Percentiles rank a stretch among this genome's conserved stretches.
These are phyloP conservation scores for Mortierella sp. DNA, from an alignment of 371 early-diverging fungal genomes.

Conservation along the genomic window DNA sequence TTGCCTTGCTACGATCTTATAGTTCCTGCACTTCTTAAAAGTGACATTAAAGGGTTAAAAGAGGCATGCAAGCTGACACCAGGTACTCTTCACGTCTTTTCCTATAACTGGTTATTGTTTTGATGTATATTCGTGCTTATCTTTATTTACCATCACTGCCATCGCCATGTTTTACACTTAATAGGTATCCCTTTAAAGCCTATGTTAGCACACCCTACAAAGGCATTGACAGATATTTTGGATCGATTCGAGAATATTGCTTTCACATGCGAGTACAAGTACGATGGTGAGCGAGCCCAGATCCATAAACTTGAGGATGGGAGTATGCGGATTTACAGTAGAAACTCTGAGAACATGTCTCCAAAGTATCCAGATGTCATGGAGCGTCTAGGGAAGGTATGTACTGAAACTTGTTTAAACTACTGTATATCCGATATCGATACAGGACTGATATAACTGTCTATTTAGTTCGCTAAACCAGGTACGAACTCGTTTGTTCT, in stretches of 20 bases:
- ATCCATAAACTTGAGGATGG: slow-evolving; percentile 88
- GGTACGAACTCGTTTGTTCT: slow-evolving; percentile 92
- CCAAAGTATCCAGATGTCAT: slow-evolving; percentile 97
- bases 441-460: neutral
- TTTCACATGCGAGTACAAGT: slow-evolving; percentile 99
- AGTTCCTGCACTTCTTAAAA: slow-evolving; percentile 84
- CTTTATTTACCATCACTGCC: slow-evolving; percentile 18
- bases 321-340: slow-evolving; percentile 88
- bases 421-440: neutral
- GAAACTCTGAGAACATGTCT: slow-evolving; percentile 98
- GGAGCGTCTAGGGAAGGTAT: slow-evolving; percentile 73
- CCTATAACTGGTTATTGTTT: neutral
- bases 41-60: slow-evolving; percentile 76
- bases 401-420: neutral
- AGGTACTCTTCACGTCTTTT: slow-evolving; percentile 59
- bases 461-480: slow-evolving; percentile 68
- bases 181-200: slow-evolving; percentile 96
- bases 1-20: slow-evolving; percentile 93
- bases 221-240: slow-evolving; percentile 93
- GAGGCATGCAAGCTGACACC: slow-evolving; percentile 90
- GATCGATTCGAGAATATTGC: slow-evolving; percentile 91
- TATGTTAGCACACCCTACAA: slow-evolving; percentile 99
- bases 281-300: slow-evolving; percentile 99
- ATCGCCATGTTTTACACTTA: neutral
- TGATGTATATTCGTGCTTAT: slow-evolving; percentile 48